Percentiles rank a stretch among this genome's conserved stretches.
Evolutionary conservation across 2,329 filamentous ascomycete genomes (phyloP).

Genomic region (Zasmidium cellare): DNA sequence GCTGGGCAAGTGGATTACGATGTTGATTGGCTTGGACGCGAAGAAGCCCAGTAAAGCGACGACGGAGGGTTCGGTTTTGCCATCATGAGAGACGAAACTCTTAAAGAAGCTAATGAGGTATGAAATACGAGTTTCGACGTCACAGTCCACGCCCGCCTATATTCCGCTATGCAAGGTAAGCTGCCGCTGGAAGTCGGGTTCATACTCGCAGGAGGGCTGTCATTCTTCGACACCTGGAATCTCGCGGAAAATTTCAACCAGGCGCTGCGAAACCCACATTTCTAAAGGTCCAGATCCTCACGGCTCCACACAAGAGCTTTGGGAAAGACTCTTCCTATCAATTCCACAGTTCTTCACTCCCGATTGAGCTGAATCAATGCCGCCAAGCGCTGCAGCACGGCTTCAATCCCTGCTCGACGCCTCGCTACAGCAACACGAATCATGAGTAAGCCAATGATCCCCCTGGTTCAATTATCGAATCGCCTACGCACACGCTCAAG

Average conservation of each 20-base stretch:
- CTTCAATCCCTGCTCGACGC: not conserved
- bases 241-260: too few relatives aligned
- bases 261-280: too few relatives aligned
- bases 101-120: not conserved
- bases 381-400: not conserved
- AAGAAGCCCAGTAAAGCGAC: not conserved
- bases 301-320: too few relatives aligned
- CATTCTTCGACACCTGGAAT: too few relatives aligned
- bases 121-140: not conserved
- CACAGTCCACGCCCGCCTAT: not conserved
- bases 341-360: too few relatives aligned
- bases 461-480: not conserved
- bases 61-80: not conserved
- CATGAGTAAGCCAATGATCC: not conserved
- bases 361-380: not conserved
- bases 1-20: constrained; percentile 58
- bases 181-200: not conserved
- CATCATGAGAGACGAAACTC: not conserved
- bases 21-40: constrained; percentile 9
- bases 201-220: too few relatives aligned
- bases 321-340: too few relatives aligned
- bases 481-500: not conserved
- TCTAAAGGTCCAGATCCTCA: too few relatives aligned
- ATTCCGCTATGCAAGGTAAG: too few relatives aligned
- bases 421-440: not conserved